These are phyloP conservation scores for Basidiobolus meristosporus DNA, from an alignment of 371 early-diverging fungal genomes.

Conservation along the genomic window DNA sequence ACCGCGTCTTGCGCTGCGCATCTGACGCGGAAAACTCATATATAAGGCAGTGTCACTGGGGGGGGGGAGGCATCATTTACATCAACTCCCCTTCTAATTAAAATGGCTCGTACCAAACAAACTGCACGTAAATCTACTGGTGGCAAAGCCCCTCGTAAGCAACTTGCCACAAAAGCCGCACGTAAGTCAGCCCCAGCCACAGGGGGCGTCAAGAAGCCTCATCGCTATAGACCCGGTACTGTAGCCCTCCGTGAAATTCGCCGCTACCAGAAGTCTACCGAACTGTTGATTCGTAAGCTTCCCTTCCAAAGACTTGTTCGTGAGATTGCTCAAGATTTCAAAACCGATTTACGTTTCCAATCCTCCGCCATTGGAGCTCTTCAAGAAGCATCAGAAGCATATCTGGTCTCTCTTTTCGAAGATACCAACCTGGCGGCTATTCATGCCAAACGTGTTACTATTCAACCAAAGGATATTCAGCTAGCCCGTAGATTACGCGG, in stretches of 20 bases:
- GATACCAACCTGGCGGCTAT: no score
- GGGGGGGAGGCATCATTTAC: no score
- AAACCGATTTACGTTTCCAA: constrained; percentile 97
- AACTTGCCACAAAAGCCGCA: constrained; percentile 71
- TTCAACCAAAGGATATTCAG: constrained; percentile 98
- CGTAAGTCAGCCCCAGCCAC: constrained; percentile 63
- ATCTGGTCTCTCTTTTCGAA: no score
- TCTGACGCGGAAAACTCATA: no score
- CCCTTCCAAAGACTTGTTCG: constrained; percentile 96
- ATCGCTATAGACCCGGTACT: constrained; percentile 71
- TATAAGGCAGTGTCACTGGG: no score
- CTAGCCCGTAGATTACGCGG: constrained; percentile 92
- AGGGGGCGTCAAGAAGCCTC: no score
- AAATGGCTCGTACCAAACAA: constrained; percentile 79
- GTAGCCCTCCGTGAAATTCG: constrained; percentile 95
- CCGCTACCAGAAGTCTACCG: constrained; percentile 96
- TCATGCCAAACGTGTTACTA: constrained; percentile 99
- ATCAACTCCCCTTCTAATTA: no score
- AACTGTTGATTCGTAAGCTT: no score
- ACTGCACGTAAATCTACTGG: constrained; percentile 72
- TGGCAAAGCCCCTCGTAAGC: constrained; percentile 75
- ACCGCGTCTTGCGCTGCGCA: no score
- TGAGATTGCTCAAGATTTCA: constrained; percentile 92
- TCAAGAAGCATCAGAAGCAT: no score
- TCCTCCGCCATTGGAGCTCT: no score